Evolutionary conservation across 345 rosid genomes (phyloP).

Genomic region (Brassica nigra): DNA sequence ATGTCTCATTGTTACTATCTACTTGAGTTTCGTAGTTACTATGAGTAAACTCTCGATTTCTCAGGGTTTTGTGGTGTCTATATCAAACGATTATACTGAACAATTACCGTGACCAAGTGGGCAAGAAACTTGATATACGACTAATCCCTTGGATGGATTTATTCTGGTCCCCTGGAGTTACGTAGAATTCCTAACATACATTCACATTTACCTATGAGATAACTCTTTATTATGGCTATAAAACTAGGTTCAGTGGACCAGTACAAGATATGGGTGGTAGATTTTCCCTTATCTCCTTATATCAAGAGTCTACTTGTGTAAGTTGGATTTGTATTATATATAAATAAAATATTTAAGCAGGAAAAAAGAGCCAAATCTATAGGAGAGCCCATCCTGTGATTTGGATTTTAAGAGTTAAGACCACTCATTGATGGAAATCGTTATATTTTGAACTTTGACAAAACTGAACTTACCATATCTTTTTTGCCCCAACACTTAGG

Average conservation of each 20-base stretch:
- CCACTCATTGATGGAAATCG: constrained; percentile 37
- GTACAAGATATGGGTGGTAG: constrained; percentile 30
- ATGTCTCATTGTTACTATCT: background rate
- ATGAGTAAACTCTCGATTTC: background rate
- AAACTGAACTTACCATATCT: constrained; percentile 13
- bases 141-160: constrained; percentile 21
- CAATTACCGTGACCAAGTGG: constrained; percentile 33
- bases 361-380: constrained; percentile 26
- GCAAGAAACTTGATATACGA: constrained; percentile 22
- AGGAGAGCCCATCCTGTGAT: constrained; percentile 33
- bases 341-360: constrained; percentile 2
- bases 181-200: background rate
- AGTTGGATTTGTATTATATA: constrained; percentile 25
- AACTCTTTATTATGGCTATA: constrained; percentile 22
- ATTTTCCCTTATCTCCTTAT: constrained; percentile 23
- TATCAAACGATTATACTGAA: background rate
- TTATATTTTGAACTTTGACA: background rate
- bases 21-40: constrained; percentile 1
- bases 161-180: constrained; percentile 20
- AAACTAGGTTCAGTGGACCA: constrained; percentile 38
- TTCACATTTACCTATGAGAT: constrained; percentile 17
- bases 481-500: constrained; percentile 14
- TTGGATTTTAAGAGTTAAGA: constrained; percentile 33
- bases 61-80: background rate
- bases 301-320: constrained; percentile 31